Percentiles rank a stretch among this genome's conserved stretches.
These are phyloP conservation scores for Beauveria asiatica DNA, from an alignment of 2,329 filamentous ascomycete species.

Conservation along the genomic window DNA sequence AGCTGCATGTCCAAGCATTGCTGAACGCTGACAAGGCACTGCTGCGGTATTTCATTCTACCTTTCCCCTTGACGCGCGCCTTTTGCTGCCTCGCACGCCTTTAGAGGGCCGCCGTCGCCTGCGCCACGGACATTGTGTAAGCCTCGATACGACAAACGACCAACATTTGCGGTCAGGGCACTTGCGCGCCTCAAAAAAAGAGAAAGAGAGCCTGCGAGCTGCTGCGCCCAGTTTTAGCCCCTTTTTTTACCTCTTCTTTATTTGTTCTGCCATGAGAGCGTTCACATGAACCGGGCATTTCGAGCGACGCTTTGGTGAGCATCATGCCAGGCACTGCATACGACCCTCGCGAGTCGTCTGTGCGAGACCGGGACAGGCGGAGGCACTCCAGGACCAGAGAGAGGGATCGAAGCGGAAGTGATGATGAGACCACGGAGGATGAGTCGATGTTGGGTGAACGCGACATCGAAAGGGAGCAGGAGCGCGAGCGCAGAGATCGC, in stretches of 20 bases:
- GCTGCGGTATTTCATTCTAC: not conserved
- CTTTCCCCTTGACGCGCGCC: not conserved
- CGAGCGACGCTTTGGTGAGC: not conserved
- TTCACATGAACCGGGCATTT: not conserved
- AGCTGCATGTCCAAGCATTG: not conserved
- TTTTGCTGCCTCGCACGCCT: not conserved
- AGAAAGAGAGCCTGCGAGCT: not conserved
- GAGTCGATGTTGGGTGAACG: constrained; percentile 5
- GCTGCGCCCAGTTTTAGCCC: not conserved
- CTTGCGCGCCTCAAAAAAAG: not conserved
- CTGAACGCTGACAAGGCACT: not conserved
- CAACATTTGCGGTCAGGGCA: not conserved
- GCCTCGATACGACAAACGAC: not conserved
- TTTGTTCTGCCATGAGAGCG: not conserved
- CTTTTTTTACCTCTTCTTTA: not conserved
- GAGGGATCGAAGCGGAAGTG: constrained; percentile 4
- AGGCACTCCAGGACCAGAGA: constrained; percentile 11
- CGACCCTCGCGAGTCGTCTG: not conserved
- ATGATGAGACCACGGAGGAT: constrained; percentile 3
- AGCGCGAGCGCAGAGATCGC: constrained; percentile 18
- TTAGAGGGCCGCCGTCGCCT: not conserved
- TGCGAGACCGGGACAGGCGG: constrained; percentile 15
- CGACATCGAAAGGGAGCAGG: constrained; percentile 13
- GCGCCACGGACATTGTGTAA: constrained; percentile 9
- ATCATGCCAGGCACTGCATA: constrained; percentile 3